Conservation (phyloP, 805 yeast species). For the Candida sithepensis region DNA sequence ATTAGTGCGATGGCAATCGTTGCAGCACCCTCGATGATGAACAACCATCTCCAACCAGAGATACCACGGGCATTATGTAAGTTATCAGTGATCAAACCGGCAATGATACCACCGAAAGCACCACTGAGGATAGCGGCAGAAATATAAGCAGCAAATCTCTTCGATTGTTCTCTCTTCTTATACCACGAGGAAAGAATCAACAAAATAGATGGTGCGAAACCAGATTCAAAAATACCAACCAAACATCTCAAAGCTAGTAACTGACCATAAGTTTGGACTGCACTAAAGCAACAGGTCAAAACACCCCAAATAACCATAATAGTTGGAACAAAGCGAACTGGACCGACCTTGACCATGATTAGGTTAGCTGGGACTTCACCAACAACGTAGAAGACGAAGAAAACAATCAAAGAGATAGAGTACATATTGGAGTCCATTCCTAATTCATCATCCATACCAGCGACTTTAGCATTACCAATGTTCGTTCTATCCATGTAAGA, state of each 20-base stretch:
- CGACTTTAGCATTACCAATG: slow-evolving; percentile 32
- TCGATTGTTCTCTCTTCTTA: slow-evolving; percentile 32
- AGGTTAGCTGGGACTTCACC: slow-evolving; percentile 40
- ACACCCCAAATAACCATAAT: slow-evolving; percentile 38
- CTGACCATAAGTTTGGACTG: slow-evolving; percentile 25
- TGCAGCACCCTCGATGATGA: slow-evolving; percentile 44
- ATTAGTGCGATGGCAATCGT: slow-evolving; percentile 34
- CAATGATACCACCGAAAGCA: slow-evolving; percentile 27
- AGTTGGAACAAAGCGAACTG: slow-evolving; percentile 36
- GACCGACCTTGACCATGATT: slow-evolving; percentile 30
- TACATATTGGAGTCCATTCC: slow-evolving; percentile 4
- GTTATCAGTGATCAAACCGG: slow-evolving; percentile 44
- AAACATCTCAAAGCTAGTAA: slow-evolving; percentile 32
- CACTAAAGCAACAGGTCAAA: slow-evolving; percentile 32
- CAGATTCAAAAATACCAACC: slow-evolving; percentile 41
- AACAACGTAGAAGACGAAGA: slow-evolving; percentile 37
- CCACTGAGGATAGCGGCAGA: slow-evolving; percentile 40
- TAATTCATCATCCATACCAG: slow-evolving; percentile 9
- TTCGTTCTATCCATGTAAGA: slow-evolving; percentile 52
- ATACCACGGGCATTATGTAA: slow-evolving; percentile 43
- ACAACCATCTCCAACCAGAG: slow-evolving; percentile 51
- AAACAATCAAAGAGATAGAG: slow-evolving; percentile 9
- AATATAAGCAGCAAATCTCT: slow-evolving; percentile 25
- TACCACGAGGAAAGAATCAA: slow-evolving; percentile 38
- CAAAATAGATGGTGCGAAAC: slow-evolving; percentile 39